Evolutionary conservation across 2,329 filamentous ascomycete genomes (phyloP).

Genomic region (Nigrograna mackinnonii): DNA sequence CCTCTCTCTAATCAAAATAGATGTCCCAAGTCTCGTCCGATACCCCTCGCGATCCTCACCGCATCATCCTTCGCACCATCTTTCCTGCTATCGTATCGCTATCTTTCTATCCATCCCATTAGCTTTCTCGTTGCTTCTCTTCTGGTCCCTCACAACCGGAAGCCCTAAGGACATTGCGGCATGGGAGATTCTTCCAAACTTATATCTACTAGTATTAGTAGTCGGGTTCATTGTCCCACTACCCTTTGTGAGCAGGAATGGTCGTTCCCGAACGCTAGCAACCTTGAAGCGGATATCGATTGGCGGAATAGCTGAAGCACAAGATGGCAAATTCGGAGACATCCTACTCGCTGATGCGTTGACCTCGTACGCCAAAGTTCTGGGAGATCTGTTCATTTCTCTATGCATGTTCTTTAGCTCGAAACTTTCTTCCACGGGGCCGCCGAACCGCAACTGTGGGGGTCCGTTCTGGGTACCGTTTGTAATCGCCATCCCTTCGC

Average conservation of each 20-base stretch:
- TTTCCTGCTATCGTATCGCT: constrained; percentile 84
- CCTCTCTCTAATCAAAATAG: constrained; percentile 78
- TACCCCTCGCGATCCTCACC: constrained; percentile 77
- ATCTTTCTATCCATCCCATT: constrained; percentile 75
- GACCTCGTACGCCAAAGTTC: constrained; percentile 91
- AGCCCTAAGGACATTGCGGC: constrained; percentile 69
- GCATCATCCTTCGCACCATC: constrained; percentile 74
- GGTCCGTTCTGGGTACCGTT: constrained; percentile 79
- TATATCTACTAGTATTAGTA: constrained; percentile 75
- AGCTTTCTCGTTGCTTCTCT: constrained; percentile 71
- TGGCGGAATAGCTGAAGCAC: constrained; percentile 82
- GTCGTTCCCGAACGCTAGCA: constrained; percentile 74
- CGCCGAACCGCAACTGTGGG: constrained; percentile 81
- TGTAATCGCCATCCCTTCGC: constrained; percentile 78
- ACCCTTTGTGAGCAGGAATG: constrained; percentile 68
- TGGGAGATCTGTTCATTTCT: constrained; percentile 86
- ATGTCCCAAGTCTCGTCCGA: constrained; percentile 82
- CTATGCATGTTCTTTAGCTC: constrained; percentile 87
- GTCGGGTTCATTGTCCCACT: constrained; percentile 74
- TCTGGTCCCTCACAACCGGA: constrained; percentile 81
- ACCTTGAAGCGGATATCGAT: constrained; percentile 79
- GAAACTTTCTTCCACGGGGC: constrained; percentile 73
- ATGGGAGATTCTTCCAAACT: constrained; percentile 85
- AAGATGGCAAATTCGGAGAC: constrained; percentile 93
- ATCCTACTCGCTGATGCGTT: constrained; percentile 91